Conservation (phyloP, 2,329 filamentous ascomycete genomes). For the Neofusicoccum cordaticola region DNA sequence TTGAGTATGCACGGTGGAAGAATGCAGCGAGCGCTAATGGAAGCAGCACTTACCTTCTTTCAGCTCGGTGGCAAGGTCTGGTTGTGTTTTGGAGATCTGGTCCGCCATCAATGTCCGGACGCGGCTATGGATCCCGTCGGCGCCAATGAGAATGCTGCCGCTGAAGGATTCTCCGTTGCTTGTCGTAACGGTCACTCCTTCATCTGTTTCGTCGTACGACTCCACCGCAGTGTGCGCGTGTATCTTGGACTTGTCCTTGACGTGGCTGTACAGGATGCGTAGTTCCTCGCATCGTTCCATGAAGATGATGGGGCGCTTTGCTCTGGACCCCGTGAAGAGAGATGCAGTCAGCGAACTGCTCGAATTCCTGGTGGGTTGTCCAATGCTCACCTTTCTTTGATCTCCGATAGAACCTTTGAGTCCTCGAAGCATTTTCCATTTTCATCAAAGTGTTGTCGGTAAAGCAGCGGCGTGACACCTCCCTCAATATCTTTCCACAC, state of each 20-base stretch:
- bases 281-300: background rate
- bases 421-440: background rate
- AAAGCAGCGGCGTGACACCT: background rate
- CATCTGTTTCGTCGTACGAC: background rate
- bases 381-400: background rate
- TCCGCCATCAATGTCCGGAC: conserved; percentile 9
- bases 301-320: background rate
- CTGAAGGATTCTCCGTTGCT: conserved; percentile 18
- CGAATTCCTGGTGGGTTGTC: background rate
- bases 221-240: conserved; percentile 4
- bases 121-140: conserved; percentile 9
- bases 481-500: background rate
- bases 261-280: conserved; percentile 17
- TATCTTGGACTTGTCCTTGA: conserved; percentile 23
- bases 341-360: background rate
- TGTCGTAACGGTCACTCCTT: conserved; percentile 20
- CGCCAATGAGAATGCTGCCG: background rate
- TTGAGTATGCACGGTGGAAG: background rate
- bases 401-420: background rate
- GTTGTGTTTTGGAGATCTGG: background rate
- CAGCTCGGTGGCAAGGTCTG: background rate
- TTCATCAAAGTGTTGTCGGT: background rate
- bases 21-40: background rate
- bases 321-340: background rate
- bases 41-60: background rate